These are phyloP conservation scores for Alternaria alternata DNA, from an alignment of 2,329 filamentous ascomycete species.

Conservation along the genomic window DNA sequence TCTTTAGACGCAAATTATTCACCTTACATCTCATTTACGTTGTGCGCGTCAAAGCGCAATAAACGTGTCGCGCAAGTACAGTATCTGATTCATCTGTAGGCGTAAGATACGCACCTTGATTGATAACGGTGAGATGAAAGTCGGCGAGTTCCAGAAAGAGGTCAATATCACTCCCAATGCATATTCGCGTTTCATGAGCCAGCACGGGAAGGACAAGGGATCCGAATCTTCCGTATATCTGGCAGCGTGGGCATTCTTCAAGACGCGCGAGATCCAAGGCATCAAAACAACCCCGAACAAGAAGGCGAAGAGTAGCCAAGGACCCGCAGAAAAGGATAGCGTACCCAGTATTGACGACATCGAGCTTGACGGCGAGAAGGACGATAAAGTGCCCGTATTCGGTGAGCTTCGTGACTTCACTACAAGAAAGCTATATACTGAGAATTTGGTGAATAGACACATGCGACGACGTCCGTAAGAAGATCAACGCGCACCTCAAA, in stretches of 20 bases:
- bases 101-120: slow-evolving; percentile 55
- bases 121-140: slow-evolving; percentile 55
- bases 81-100: slow-evolving; percentile 9
- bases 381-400: slow-evolving; percentile 58
- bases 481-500: slow-evolving; percentile 62
- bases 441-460: slow-evolving; percentile 48
- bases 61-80: neutral
- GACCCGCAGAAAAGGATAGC: slow-evolving; percentile 27
- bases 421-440: neutral
- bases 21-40: neutral
- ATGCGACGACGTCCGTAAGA: slow-evolving; percentile 66
- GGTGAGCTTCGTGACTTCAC: slow-evolving; percentile 31
- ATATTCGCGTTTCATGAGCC: slow-evolving; percentile 60
- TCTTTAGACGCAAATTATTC: neutral
- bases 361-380: slow-evolving; percentile 58
- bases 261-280: slow-evolving; percentile 60
- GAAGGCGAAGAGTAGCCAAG: slow-evolving; percentile 5
- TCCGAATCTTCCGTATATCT: slow-evolving; percentile 37
- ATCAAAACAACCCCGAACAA: slow-evolving; percentile 43
- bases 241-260: slow-evolving; percentile 55
- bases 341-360: slow-evolving; percentile 50
- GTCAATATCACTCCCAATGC: slow-evolving; percentile 49
- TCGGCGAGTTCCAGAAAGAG: slow-evolving; percentile 53
- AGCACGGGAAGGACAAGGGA: slow-evolving; percentile 53
- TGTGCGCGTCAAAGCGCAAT: neutral